phyloP scores from a whole-genome alignment of 2,329 filamentous ascomycete genomes.

The Nannizziopsis barbatae region DNA sequence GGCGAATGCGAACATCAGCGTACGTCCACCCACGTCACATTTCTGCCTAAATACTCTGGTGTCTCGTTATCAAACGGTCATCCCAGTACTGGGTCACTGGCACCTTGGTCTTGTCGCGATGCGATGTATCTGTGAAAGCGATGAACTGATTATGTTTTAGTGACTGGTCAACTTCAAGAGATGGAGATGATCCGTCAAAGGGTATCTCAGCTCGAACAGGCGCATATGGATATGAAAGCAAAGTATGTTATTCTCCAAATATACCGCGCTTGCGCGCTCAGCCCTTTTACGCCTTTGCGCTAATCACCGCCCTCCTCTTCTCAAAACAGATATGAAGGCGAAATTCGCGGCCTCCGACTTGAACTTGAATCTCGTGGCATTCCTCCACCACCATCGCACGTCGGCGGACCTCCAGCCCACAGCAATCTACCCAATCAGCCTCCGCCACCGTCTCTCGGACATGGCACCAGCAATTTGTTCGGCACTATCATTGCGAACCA shows the following conservation, averaged over 20 bases:
- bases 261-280: neutral
- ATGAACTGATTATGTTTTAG: slow-evolving; percentile 37
- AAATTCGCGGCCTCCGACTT: slow-evolving; percentile 71
- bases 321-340: slow-evolving; percentile 70
- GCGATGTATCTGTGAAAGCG: neutral
- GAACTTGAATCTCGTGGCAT: slow-evolving; percentile 68
- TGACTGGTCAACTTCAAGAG: slow-evolving; percentile 82
- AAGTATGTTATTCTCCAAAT: slow-evolving; percentile 52
- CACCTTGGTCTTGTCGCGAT: neutral
- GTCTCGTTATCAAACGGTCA: neutral
- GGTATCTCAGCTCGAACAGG: slow-evolving; percentile 84
- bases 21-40: slow-evolving; percentile 43
- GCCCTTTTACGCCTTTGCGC: slow-evolving; percentile 3
- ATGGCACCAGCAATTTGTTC: slow-evolving; percentile 82
- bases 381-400: slow-evolving; percentile 54
- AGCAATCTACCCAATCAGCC: slow-evolving; percentile 64
- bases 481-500: slow-evolving; percentile 90
- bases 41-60: neutral
- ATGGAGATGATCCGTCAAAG: slow-evolving; percentile 91
- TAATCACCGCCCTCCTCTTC: neutral
- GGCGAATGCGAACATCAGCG: slow-evolving; percentile 88
- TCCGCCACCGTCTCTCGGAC: slow-evolving; percentile 72
- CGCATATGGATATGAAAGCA: slow-evolving; percentile 75
- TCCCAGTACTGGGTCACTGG: neutral
- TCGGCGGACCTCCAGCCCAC: slow-evolving; percentile 63